phyloP scores from a whole-genome alignment of 768 basidiomycete species.

The Russula dissimulans region DNA sequence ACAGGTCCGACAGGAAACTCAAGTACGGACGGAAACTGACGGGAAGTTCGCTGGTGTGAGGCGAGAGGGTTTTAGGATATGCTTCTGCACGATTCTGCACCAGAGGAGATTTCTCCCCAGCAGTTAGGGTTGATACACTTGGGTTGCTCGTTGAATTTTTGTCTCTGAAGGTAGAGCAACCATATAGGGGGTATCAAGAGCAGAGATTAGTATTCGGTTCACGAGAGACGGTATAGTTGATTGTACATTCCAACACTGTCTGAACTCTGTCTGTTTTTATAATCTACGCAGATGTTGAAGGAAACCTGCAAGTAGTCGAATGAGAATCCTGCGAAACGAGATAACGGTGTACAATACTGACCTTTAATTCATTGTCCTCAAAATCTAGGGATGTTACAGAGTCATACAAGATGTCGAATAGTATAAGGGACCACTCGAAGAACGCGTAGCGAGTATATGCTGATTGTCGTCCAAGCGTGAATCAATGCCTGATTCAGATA shows the following conservation, averaged over 20 bases:
- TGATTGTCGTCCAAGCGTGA: conserved; percentile 23
- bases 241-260: conserved; percentile 36
- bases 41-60: background rate
- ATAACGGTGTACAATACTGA: conserved; percentile 19
- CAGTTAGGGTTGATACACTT: background rate
- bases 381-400: conserved; percentile 58
- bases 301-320: conserved; percentile 20
- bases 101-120: background rate
- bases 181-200: background rate
- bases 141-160: background rate
- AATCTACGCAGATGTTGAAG: conserved; percentile 24
- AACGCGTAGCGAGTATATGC: conserved; percentile 83
- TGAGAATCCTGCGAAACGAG: background rate
- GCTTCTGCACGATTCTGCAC: background rate
- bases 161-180: background rate
- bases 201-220: conserved; percentile 16
- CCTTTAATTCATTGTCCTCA: conserved; percentile 43
- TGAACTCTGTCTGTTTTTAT: conserved; percentile 15
- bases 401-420: conserved; percentile 66
- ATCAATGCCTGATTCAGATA: background rate
- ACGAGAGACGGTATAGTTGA: conserved; percentile 35
- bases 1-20: conserved; percentile 36
- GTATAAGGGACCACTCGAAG: conserved; percentile 80
- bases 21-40: background rate
- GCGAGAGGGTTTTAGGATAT: background rate